Percentiles rank a stretch among this genome's conserved stretches.
phyloP scores from a whole-genome alignment of 148 eudicot species.

The Gaultheria prostrata region DNA sequence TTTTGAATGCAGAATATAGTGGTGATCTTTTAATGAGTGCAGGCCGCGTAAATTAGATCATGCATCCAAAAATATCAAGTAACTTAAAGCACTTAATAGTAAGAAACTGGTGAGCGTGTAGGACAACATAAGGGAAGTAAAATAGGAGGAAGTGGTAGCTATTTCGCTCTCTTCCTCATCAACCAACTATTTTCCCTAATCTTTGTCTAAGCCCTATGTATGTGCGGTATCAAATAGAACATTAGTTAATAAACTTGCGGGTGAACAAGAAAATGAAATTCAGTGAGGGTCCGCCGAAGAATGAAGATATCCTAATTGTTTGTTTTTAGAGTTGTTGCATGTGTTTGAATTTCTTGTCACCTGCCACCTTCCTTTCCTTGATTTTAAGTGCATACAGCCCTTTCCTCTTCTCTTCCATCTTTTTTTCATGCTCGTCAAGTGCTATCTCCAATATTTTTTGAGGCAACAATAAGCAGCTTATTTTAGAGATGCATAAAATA shows the following conservation, averaged over 20 bases:
- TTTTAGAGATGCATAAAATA: not conserved
- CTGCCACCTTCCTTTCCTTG: not conserved
- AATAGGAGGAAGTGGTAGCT: not conserved
- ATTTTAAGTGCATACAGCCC: not conserved
- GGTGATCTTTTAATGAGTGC: not conserved
- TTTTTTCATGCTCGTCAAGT: not conserved
- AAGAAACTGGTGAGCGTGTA: not conserved
- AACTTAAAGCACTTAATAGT: not conserved
- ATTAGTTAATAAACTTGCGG: not conserved
- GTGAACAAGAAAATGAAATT: not conserved
- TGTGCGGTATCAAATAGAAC: not conserved
- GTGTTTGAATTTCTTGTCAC: not conserved
- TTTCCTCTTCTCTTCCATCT: not conserved
- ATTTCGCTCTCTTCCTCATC: not conserved
- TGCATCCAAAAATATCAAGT: constrained; percentile 2
- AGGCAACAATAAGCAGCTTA: not conserved
- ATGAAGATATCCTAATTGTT: not conserved
- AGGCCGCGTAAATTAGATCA: not conserved
- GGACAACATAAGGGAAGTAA: not conserved
- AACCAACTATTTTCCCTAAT: not conserved
- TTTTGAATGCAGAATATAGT: not conserved
- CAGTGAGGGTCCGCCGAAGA: not conserved
- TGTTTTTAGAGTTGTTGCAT: not conserved
- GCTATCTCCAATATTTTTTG: not conserved
- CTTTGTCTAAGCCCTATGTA: not conserved